Evolutionary conservation across 495 filamentous ascomycete species (phyloP), one percentile per base, ranked within the genome.

Genomic region (Penicillium steckii): DNA sequence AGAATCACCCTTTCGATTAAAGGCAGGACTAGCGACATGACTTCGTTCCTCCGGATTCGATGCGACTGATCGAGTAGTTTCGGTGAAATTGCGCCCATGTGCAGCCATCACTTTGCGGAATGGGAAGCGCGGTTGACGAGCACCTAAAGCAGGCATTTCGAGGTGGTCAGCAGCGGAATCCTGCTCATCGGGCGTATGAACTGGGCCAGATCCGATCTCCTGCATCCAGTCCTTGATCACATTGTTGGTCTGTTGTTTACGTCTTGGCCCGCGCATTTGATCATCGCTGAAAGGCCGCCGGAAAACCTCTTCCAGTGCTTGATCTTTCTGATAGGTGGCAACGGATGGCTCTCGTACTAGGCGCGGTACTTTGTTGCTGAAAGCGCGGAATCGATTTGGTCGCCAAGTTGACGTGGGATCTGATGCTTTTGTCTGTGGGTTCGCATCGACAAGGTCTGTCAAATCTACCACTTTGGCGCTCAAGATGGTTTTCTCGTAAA

Each of bases 231-330:
- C 81, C 13, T 84, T 82, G 53, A 96, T 90, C 9, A 88, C 86
- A 50, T 84, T 89, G 49, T 84, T 83, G 7, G 80, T 88, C 59
- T 89, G 85, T 23, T 81, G 78, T 41, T 82, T 76, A 37, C 86
- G 81, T 32, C 80, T 71, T 41, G 75, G 82, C 13, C 67, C 62
- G 21, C 71, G 70, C 15, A 70, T 38, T 5, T 69, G 73, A 21
- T 72, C 69, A 38, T 74, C 76, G 18, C 60, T 60, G 50, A 79
- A 85, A 8, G 83, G 81, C 22, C 73, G 72, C 48, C 89, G 80
- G 66, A 97, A 97, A 0, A 97, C 90, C 57, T 95, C 91, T 19
- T 95, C 93, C n/a, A 97, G 71, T 8, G 89, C 92, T 33, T 83
- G 84, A 55, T 96, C 92, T 62, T 96, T 94, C 50, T 92, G 89